Evolutionary conservation across 495 filamentous ascomycete genomes (phyloP).

Genomic region (Parmelia sp.): DNA sequence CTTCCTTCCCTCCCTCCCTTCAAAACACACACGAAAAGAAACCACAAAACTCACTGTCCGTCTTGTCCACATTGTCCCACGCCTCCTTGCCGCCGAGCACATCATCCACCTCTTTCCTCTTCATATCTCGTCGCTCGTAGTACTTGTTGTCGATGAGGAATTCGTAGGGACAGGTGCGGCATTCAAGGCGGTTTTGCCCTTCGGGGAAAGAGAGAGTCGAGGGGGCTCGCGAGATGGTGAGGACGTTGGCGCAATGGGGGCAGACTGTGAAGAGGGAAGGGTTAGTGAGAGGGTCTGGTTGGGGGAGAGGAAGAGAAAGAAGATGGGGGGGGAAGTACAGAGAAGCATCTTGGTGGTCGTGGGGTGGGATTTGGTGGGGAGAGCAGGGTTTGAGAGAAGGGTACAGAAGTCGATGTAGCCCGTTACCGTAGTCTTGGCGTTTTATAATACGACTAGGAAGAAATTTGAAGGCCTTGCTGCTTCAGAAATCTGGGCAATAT

Average conservation of each 20-base stretch:
- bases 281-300: constrained; percentile 1
- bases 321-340: constrained; percentile 46
- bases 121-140: constrained; percentile 66
- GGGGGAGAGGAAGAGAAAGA: not conserved
- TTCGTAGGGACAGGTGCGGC: constrained; percentile 88
- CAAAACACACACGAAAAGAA: constrained; percentile 20
- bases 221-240: constrained; percentile 54
- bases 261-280: constrained; percentile 57
- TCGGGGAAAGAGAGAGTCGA: constrained; percentile 39
- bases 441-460: too few relatives aligned
- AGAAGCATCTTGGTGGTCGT: constrained; percentile 51
- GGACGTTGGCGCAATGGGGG: constrained; percentile 83
- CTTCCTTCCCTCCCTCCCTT: not conserved
- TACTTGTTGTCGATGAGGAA: constrained; percentile 64
- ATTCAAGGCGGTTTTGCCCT: constrained; percentile 74
- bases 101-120: constrained; percentile 80
- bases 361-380: too few relatives aligned
- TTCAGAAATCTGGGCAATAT: too few relatives aligned
- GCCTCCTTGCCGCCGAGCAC: constrained; percentile 80
- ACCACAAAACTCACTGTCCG: constrained; percentile 44
- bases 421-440: too few relatives aligned
- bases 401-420: too few relatives aligned
- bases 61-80: constrained; percentile 86
- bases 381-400: too few relatives aligned
- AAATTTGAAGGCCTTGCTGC: too few relatives aligned